A percentile compares a stretch with the other conserved stretches of the same genome.
Evolutionary conservation across 2,329 filamentous ascomycete genomes (phyloP).

Genomic region (Aspergillus pseudoviridinutans): DNA sequence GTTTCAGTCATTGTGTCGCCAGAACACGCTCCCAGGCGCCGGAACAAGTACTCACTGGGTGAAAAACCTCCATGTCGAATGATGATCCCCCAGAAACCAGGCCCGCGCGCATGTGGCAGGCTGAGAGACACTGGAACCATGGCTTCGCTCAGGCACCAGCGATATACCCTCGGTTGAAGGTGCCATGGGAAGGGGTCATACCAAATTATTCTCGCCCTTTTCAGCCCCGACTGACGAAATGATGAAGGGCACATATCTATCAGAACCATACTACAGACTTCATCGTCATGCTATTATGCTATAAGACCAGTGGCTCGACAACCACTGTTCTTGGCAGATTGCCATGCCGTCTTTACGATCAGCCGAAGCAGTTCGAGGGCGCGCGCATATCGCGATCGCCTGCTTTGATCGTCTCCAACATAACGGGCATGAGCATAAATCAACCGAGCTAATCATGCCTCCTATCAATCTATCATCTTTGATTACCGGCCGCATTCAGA

Average conservation of each 20-base stretch:
- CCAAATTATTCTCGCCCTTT: neutral
- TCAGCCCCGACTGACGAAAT: neutral
- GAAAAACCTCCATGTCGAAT: neutral
- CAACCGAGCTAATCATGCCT: neutral
- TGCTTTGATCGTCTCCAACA: neutral
- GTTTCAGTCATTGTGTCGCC: neutral
- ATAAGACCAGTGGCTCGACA: neutral
- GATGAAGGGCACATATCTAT: neutral
- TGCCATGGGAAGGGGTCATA: neutral
- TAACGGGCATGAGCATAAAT: constrained; percentile 1
- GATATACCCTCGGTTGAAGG: neutral
- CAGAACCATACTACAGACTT: neutral
- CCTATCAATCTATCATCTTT: neutral
- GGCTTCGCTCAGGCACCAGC: neutral
- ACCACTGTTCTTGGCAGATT: neutral
- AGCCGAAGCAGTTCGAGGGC: neutral
- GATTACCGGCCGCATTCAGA: neutral
- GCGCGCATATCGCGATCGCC: neutral
- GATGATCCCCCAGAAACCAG: neutral
- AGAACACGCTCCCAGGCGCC: neutral
- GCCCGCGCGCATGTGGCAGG: neutral
- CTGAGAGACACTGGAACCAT: neutral
- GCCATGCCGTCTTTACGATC: neutral
- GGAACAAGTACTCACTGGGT: neutral
- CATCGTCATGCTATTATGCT: neutral